Conservation (phyloP, 495 filamentous ascomycete genomes). For the Tuber umbilicatum region DNA sequence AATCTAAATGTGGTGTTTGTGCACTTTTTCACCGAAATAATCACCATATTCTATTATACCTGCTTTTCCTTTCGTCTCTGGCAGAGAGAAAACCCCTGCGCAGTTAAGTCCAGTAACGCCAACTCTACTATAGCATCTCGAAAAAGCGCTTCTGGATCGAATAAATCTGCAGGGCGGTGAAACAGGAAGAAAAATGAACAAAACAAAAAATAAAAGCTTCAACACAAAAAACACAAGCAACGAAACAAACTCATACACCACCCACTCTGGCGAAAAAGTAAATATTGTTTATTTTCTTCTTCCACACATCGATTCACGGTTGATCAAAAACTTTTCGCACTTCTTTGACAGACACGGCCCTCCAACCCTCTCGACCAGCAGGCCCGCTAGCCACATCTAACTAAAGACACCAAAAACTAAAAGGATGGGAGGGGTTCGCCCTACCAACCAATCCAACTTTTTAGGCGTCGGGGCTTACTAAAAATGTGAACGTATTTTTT, state of each 20-base stretch:
- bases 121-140: neutral
- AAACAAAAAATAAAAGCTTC: neutral
- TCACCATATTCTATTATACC: no score
- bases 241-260: neutral
- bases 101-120: neutral
- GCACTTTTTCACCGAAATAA: no score
- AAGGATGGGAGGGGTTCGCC: neutral
- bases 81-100: no score
- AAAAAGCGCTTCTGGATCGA: no score
- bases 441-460: neutral
- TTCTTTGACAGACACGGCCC: neutral
- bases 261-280: neutral
- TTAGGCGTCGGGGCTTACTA: no score
- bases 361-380: neutral
- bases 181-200: no score
- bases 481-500: no score
- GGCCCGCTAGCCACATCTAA: neutral
- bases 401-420: no score
- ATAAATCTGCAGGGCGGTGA: no score
- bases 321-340: neutral
- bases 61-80: no score
- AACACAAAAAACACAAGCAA: neutral
- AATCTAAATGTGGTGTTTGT: neutral
- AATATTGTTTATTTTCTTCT: neutral
- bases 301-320: conserved; percentile 1